phyloP scores from a whole-genome alignment of 2,329 filamentous ascomycete genomes.

The Zasmidium citrigriseum region DNA sequence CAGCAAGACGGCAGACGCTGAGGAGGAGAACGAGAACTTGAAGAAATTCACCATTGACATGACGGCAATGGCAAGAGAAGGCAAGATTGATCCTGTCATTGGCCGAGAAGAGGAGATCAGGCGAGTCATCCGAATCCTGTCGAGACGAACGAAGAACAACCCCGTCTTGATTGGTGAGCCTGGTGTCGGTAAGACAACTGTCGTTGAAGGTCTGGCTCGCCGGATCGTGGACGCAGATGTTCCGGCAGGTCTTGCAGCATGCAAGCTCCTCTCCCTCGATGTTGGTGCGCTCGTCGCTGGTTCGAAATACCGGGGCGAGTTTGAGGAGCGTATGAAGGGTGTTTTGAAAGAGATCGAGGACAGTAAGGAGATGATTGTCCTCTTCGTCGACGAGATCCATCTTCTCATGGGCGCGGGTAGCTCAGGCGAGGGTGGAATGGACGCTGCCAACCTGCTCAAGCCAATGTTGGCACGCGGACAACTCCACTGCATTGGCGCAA shows the following conservation, averaged over 20 bases:
- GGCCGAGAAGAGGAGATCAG: slow-evolving; percentile 95
- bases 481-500: slow-evolving; percentile 96
- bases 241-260: slow-evolving; percentile 89
- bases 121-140: slow-evolving; percentile 86
- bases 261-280: slow-evolving; percentile 91
- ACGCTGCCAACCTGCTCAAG: slow-evolving; percentile 95
- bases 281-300: slow-evolving; percentile 93
- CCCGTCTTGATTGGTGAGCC: slow-evolving; percentile 96
- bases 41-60: slow-evolving; percentile 99
- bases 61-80: slow-evolving; percentile 93
- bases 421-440: slow-evolving; percentile 96
- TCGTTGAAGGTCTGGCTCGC: slow-evolving; percentile 92
- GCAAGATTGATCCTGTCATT: slow-evolving; percentile 97
- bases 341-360: slow-evolving; percentile 96
- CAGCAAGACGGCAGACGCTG: slow-evolving; percentile 91
- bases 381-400: slow-evolving; percentile 99
- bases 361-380: slow-evolving; percentile 92
- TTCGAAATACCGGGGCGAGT: slow-evolving; percentile 98
- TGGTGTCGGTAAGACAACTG: slow-evolving; percentile 97
- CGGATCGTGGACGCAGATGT: slow-evolving; percentile 97
- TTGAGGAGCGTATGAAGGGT: slow-evolving; percentile 99
- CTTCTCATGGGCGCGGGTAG: slow-evolving; percentile 96
- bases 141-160: slow-evolving; percentile 96
- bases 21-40: slow-evolving; percentile 90
- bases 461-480: slow-evolving; percentile 97